Percentiles rank a stretch among this genome's conserved stretches.
phyloP scores from a whole-genome alignment of 495 filamentous ascomycete species.

The Gamarada debralockiae region DNA sequence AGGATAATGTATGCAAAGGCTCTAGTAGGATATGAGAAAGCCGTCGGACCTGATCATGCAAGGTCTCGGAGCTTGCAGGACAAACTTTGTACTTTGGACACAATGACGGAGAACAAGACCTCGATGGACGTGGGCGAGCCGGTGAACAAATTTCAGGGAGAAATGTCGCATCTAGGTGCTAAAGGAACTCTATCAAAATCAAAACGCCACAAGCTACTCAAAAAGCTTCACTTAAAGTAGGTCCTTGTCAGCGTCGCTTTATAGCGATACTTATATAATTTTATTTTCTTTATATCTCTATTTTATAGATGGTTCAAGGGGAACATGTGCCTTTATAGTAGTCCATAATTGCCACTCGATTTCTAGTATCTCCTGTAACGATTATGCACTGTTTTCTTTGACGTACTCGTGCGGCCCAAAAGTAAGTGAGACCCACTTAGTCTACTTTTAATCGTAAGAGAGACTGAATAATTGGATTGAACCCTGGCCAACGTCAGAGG shows the following conservation, averaged over 20 bases:
- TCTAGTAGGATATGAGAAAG: conserved; percentile 7
- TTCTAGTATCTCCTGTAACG: not conserved
- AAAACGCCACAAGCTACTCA: conserved; percentile 1
- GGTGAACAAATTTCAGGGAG: not conserved
- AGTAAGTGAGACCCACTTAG: no score
- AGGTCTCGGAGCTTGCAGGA: conserved; percentile 4
- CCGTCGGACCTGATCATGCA: conserved; percentile 9
- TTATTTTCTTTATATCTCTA: no score
- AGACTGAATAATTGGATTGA: no score
- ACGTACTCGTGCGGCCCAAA: no score
- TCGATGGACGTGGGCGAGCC: not conserved
- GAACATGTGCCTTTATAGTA: no score
- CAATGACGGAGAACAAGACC: not conserved
- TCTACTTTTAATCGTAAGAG: no score
- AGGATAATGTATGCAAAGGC: conserved; percentile 15
- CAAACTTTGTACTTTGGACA: conserved; percentile 1
- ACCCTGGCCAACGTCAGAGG: no score
- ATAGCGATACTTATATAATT: not conserved
- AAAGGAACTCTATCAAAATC: not conserved
- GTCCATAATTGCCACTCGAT: no score
- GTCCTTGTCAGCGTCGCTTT: not conserved
- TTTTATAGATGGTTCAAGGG: no score
- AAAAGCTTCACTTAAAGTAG: conserved; percentile 2
- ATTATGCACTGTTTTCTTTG: not conserved
- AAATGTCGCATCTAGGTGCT: not conserved